phyloP scores from a whole-genome alignment of 2,329 filamentous ascomycete genomes.

The Alternaria sp. region DNA sequence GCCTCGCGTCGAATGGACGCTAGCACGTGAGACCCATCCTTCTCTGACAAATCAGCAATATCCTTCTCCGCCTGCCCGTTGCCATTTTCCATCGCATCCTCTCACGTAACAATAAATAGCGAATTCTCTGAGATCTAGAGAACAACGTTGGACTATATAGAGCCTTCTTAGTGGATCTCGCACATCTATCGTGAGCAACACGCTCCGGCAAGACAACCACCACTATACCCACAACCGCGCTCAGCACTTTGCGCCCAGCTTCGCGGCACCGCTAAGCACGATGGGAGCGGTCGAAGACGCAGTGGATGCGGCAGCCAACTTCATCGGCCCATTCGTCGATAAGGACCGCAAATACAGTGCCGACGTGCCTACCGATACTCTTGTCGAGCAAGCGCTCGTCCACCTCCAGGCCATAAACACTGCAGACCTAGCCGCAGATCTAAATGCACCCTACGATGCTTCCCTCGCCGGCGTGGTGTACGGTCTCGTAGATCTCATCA shows the following conservation, averaged over 20 bases:
- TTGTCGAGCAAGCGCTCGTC: constrained; percentile 37
- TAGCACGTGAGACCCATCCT: constrained; percentile 2
- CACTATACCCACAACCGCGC: not conserved
- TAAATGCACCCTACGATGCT: constrained; percentile 48
- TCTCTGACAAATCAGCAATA: constrained; percentile 14
- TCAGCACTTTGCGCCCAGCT: not conserved
- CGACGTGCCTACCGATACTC: constrained; percentile 14
- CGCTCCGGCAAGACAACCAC: not conserved
- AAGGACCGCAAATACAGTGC: constrained; percentile 14
- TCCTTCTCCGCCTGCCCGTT: not conserved
- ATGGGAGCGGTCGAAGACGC: constrained; percentile 43
- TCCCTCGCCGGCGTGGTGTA: constrained; percentile 48
- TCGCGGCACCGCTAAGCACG: not conserved
- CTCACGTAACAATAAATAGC: not conserved
- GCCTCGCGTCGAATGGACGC: not conserved
- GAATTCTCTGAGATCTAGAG: not conserved
- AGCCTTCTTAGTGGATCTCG: not conserved
- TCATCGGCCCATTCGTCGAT: constrained; percentile 40
- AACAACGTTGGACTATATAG: not conserved
- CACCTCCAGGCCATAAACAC: constrained; percentile 45
- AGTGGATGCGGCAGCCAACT: constrained; percentile 42
- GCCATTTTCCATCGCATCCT: not conserved
- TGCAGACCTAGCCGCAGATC: constrained; percentile 38
- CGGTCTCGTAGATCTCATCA: constrained; percentile 46
- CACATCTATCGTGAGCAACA: not conserved